A percentile compares a stretch with the other conserved stretches of the same genome.
Conservation (phyloP, 805 yeast species). For the Lipomyces spencermartinsiae region DNA sequence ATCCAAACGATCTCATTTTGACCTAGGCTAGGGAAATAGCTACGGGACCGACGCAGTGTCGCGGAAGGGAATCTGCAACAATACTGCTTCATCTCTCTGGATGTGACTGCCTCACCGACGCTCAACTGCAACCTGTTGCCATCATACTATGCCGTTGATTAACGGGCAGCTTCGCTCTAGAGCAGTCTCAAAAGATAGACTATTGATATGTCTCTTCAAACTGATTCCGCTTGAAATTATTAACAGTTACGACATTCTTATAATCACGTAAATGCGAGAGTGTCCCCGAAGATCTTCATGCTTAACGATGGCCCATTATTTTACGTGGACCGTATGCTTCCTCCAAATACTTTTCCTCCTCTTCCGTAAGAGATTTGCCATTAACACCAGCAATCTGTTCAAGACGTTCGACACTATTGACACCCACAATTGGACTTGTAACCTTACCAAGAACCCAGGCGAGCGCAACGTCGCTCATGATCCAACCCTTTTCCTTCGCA, state of each 20-base stretch:
- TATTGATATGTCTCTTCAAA: background rate
- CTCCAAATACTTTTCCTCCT: slow-evolving; percentile 45
- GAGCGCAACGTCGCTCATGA: slow-evolving; percentile 61
- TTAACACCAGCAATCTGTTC: slow-evolving; percentile 57
- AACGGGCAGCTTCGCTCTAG: background rate
- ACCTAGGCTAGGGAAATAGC: too few species aligned
- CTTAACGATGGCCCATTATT: slow-evolving; percentile 27
- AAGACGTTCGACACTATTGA: slow-evolving; percentile 56
- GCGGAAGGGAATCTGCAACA: too few species aligned
- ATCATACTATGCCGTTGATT: too few species aligned
- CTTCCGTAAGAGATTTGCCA: slow-evolving; percentile 50
- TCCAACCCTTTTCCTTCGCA: slow-evolving; percentile 53
- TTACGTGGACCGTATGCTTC: slow-evolving; percentile 43
- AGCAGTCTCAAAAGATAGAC: background rate
- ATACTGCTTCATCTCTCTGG: too few species aligned
- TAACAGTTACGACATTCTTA: background rate
- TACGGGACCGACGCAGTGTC: too few species aligned
- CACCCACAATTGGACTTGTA: slow-evolving; percentile 60
- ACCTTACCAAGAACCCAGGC: slow-evolving; percentile 64
- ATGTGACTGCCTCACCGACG: too few species aligned
- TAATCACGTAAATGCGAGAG: too few species aligned
- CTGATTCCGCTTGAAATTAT: background rate
- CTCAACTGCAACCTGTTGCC: too few species aligned
- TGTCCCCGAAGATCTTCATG: background rate
- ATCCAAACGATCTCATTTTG: too few species aligned